Evolutionary conservation across 352 stramenopile genomes (phyloP).

Genomic region (Globisporangium irregulare): DNA sequence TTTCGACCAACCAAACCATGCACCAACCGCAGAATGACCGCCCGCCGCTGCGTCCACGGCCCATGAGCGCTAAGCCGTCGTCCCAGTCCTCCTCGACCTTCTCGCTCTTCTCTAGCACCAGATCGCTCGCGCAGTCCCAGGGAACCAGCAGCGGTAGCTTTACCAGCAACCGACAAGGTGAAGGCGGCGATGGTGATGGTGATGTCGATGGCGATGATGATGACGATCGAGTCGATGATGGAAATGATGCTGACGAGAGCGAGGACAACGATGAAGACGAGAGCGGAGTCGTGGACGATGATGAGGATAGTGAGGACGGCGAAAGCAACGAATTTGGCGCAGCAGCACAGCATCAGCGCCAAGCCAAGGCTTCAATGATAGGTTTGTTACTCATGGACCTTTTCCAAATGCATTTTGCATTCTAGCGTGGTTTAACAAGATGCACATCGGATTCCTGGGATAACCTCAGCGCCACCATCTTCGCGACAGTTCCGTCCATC

Average conservation of each 20-base stretch:
- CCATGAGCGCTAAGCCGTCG: constrained; percentile 50
- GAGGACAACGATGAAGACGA: constrained; percentile 15
- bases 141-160: background rate
- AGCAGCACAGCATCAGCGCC: constrained; percentile 20
- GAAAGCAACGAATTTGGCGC: constrained; percentile 36
- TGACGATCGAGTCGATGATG: background rate
- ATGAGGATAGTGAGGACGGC: background rate
- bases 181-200: constrained; percentile 36
- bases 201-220: constrained; percentile 21
- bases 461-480: background rate
- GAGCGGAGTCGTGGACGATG: constrained; percentile 26
- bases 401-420: background rate
- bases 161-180: constrained; percentile 5
- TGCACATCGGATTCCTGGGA: background rate
- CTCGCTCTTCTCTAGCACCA: background rate
- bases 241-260: background rate
- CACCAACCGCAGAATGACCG: background rate
- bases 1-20: constrained; percentile 1
- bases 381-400: background rate
- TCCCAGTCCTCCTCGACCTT: constrained; percentile 1
- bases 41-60: constrained; percentile 26
- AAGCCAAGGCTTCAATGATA: background rate
- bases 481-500: constrained; percentile 41
- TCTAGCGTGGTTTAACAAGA: background rate
- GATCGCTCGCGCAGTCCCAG: background rate